Percentiles rank a stretch among this genome's conserved stretches.
Evolutionary conservation across 306 rosid species (phyloP).

Genomic region (Inga leiocalycina): DNA sequence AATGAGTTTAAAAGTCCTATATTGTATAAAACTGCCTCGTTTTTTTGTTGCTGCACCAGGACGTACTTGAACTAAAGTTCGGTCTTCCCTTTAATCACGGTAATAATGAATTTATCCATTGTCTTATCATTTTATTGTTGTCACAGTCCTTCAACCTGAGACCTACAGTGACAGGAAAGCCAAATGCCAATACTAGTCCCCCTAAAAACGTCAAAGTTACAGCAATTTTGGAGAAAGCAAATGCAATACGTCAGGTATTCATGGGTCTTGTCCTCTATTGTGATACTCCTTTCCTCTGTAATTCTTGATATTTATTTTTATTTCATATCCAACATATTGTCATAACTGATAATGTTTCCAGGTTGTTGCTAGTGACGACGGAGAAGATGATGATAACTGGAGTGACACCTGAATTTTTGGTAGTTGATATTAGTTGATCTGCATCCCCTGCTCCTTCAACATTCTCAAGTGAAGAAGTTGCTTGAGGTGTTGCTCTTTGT

Average conservation of each 20-base stretch:
- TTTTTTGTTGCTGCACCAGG: slow-evolving; percentile 11
- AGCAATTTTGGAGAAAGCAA: slow-evolving; percentile 96
- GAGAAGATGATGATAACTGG: slow-evolving; percentile 85
- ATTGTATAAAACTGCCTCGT: background rate
- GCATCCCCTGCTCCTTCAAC: slow-evolving; percentile 8
- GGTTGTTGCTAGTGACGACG: slow-evolving; percentile 93
- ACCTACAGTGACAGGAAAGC: slow-evolving; percentile 64
- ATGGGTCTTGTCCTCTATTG: background rate
- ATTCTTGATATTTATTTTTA: background rate
- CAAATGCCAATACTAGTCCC: slow-evolving; percentile 45
- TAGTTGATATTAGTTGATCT: slow-evolving; percentile 1
- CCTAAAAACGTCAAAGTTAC: slow-evolving; percentile 73
- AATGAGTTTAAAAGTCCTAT: background rate
- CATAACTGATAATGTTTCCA: slow-evolving; percentile 42
- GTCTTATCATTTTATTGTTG: slow-evolving; percentile 19
- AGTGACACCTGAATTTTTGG: slow-evolving; percentile 65
- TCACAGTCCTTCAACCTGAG: slow-evolving; percentile 88
- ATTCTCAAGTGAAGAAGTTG: slow-evolving; percentile 41
- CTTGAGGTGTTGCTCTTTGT: slow-evolving; percentile 46
- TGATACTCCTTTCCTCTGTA: background rate
- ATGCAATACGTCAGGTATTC: slow-evolving; percentile 93
- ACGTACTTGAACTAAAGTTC: background rate
- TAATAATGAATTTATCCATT: slow-evolving; percentile 31
- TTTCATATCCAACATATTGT: slow-evolving; percentile 16
- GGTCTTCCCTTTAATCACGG: background rate